Base-by-base conservation (phyloP, 441 rosid genomes). In the Arabidopsis hybrid region DNA sequence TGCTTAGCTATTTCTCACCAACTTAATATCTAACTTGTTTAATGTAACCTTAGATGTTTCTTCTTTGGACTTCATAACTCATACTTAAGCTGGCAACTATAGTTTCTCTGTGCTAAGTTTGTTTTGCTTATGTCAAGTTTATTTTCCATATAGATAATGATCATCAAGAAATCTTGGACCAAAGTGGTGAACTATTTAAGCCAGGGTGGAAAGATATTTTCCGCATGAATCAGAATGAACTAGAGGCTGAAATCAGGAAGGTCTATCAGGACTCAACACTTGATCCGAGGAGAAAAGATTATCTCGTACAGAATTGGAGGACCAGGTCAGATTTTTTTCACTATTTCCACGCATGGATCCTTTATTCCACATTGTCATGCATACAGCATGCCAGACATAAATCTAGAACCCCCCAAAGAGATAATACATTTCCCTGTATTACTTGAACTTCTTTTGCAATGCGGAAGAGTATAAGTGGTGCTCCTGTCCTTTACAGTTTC, bases 121-220 rank as follows among this genome's bases (percentile, higher is more conserved):
- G 65, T 35, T 79, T 74, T 66, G 71, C 78, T 72, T 49, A 74
- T 79, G 46, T 72, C 71, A 66, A 77, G 18, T 51, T 69, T 49
- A 35, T 72, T 38, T 56, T 64, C 55, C 65, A 38, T 76, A n/a
- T 68, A 87, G 92, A 71, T 50, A 77, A 71, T 77, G 88, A 79
- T 67, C 72, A 85, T 69, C 85, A 74, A 51, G 95, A 85, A 81
- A 84, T 85, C 78, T 66, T 91, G 73, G 96, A 93, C 80, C 87
- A 79, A 14, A 83, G 82, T 74, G 96, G 92, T 76, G 82, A 82
- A 56, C 90, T 85, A 51, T 95, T 95, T 85, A 95, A 95, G 86
- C 99, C 98, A 71, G 99, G 99, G 11, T 95, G 99, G 99, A 95
- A 95, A 83, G 97, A 95, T 80, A 93, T 95, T 62, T 95, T 95